Conservation (phyloP, 306 rosid species). For the Sesbania bispinosa region DNA sequence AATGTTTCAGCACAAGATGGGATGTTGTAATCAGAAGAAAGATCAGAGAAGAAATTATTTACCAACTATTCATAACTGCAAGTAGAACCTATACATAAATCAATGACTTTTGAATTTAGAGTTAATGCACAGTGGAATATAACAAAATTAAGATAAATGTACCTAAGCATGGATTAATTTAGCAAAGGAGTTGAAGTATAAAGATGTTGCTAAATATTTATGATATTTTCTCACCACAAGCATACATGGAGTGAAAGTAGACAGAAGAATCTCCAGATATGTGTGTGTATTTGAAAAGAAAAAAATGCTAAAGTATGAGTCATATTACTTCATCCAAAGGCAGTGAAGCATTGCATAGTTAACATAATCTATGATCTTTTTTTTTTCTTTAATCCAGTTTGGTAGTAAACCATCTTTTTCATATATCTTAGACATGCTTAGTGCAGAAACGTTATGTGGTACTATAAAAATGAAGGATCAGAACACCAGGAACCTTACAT, state of each 20-base stretch:
- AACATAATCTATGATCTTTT: not conserved
- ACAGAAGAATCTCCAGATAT: not conserved
- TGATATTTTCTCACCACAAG: not conserved
- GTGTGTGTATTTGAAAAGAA: not conserved
- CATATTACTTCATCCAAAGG: conserved; percentile 10
- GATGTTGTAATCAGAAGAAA: not conserved
- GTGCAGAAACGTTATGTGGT: not conserved
- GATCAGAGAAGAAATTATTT: not conserved
- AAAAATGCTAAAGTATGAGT: not conserved
- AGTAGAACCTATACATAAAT: not conserved
- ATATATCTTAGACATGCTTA: conserved; percentile 8
- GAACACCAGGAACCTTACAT: not conserved
- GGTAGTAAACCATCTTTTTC: not conserved
- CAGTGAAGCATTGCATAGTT: not conserved
- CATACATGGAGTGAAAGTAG: not conserved
- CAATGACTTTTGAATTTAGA: not conserved
- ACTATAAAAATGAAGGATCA: conserved; percentile 8
- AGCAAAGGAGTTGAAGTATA: conserved; percentile 1
- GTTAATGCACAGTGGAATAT: not conserved
- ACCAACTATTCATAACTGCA: not conserved
- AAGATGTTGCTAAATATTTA: not conserved
- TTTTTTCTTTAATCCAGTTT: not conserved
- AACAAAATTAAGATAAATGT: not conserved
- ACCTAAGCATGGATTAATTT: not conserved
- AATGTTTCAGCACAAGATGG: not conserved